A percentile compares a stretch with the other conserved stretches of the same genome.
Conservation (phyloP, 371 early-diverging fungal genomes). For the Saksenaea vasiformis region DNA sequence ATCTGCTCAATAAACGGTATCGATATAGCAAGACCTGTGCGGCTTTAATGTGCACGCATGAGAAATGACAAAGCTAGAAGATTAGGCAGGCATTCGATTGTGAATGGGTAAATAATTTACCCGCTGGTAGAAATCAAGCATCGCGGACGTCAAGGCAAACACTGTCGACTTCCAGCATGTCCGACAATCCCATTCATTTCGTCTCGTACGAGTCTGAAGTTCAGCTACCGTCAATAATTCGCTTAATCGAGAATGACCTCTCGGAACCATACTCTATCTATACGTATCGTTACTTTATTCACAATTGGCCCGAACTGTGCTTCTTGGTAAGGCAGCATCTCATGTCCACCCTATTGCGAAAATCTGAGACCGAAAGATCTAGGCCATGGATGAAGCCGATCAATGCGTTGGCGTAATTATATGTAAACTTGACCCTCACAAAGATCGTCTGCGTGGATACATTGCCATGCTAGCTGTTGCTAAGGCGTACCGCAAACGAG, state of each 20-base stretch:
- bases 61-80: neutral
- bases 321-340: slow-evolving; percentile 60
- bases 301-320: slow-evolving; percentile 86
- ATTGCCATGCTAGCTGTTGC: slow-evolving; percentile 96
- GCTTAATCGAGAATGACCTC: slow-evolving; percentile 86
- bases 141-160: too few relatives aligned
- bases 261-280: slow-evolving; percentile 96
- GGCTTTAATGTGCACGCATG: too few relatives aligned
- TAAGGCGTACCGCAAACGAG: slow-evolving; percentile 72
- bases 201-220: slow-evolving; percentile 64
- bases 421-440: slow-evolving; percentile 85
- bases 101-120: neutral
- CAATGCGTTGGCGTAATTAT: slow-evolving; percentile 86
- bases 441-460: slow-evolving; percentile 79
- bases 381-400: slow-evolving; percentile 63
- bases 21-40: too few relatives aligned
- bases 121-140: too few relatives aligned
- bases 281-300: slow-evolving; percentile 96
- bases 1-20: too few relatives aligned
- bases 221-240: slow-evolving; percentile 73
- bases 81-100: too few relatives aligned
- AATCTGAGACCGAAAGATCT: neutral
- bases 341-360: too few relatives aligned
- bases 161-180: neutral
- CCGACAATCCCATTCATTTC: slow-evolving; percentile 43